These are phyloP conservation scores for Tetratostichococcus sp. DNA, from an alignment of 139 green algal genomes.

Conservation along the genomic window DNA sequence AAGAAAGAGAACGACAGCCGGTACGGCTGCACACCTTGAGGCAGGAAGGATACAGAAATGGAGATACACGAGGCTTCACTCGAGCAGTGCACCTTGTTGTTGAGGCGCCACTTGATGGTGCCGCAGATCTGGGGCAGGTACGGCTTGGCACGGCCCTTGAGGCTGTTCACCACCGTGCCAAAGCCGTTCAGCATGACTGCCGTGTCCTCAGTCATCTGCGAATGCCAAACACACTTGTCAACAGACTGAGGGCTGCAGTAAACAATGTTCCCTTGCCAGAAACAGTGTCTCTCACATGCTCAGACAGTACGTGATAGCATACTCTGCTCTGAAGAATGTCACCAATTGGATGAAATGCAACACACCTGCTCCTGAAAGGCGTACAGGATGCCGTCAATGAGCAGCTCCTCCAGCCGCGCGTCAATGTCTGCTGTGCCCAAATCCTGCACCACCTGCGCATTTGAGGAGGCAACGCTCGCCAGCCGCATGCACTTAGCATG, in stretches of 20 bases:
- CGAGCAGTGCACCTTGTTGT: slow-evolving; percentile 80
- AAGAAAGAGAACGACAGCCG: too few species aligned
- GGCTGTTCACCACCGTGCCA: slow-evolving; percentile 90
- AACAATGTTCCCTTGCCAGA: too few species aligned
- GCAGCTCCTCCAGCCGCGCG: slow-evolving; percentile 91
- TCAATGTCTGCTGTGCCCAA: slow-evolving; percentile 93
- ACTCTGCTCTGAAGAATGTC: too few species aligned
- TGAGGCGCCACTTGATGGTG: slow-evolving; percentile 99
- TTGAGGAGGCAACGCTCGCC: too few species aligned
- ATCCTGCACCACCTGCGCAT: slow-evolving; percentile 52
- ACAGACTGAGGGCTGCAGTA: too few species aligned
- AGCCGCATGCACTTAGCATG: too few species aligned
- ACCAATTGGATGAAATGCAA: background rate
- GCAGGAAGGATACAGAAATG: too few species aligned
- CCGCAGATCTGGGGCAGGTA: slow-evolving; percentile 98
- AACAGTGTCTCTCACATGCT: too few species aligned
- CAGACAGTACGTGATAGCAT: too few species aligned
- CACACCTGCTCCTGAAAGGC: slow-evolving; percentile 96
- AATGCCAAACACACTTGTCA: too few species aligned
- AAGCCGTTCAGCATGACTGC: slow-evolving; percentile 97
- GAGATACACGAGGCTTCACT: too few species aligned
- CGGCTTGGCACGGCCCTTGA: slow-evolving; percentile 87
- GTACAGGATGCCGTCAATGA: slow-evolving; percentile 98
- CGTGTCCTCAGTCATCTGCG: slow-evolving; percentile 71
- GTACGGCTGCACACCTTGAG: too few species aligned